phyloP scores from a whole-genome alignment of 2,329 filamentous ascomycete species.

The Niveomyces coronatus region DNA sequence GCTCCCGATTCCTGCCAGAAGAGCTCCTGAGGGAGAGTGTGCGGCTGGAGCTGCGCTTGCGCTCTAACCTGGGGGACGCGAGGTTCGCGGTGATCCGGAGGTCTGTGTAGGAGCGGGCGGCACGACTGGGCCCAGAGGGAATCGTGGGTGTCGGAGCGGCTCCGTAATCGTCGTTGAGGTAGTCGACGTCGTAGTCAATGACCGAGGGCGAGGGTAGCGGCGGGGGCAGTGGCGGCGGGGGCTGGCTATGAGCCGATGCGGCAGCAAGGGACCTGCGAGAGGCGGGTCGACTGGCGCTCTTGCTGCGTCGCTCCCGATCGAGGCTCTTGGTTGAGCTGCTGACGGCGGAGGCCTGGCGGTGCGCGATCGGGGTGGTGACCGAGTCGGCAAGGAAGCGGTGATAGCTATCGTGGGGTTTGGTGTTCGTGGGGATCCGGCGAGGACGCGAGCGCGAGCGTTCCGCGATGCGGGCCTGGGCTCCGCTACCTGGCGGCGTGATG shows the following conservation, averaged over 20 bases:
- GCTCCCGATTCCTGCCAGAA: conserved; percentile 1
- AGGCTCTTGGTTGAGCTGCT: background rate
- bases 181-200: conserved; percentile 10
- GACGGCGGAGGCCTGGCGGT: background rate
- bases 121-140: conserved; percentile 2
- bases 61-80: background rate
- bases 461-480: background rate
- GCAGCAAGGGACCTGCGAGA: background rate
- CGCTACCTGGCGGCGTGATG: conserved; percentile 3
- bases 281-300: conserved; percentile 12
- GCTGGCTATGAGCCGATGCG: background rate
- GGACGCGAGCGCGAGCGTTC: background rate
- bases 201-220: conserved; percentile 10
- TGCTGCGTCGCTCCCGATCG: conserved; percentile 15
- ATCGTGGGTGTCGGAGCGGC: conserved; percentile 6
- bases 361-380: background rate
- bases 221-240: background rate
- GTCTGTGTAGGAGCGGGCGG: background rate
- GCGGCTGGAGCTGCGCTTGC: conserved; percentile 4
- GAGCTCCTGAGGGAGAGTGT: conserved; percentile 5
- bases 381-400: conserved; percentile 4
- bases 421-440: background rate
- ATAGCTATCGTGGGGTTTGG: conserved; percentile 2
- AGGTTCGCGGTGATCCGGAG: background rate
- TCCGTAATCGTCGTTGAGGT: conserved; percentile 5